Percentiles rank a stretch among this genome's conserved stretches.
Conservation (phyloP, 1,139 yeast genomes). For the Candida pseudocylindracea region DNA sequence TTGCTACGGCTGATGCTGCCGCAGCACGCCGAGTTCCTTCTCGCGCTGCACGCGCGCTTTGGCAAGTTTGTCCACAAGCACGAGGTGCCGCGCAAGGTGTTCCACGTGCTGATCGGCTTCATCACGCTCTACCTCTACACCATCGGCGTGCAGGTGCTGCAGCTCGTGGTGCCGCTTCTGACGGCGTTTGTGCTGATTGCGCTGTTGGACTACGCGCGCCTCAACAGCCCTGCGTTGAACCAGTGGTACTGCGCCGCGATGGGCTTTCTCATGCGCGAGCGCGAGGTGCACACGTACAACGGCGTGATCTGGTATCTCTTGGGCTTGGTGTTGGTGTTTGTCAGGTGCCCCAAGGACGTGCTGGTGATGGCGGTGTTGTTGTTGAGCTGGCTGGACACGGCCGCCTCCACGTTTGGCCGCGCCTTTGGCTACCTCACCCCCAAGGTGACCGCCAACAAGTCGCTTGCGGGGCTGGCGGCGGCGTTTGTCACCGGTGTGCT, state of each 20-base stretch:
- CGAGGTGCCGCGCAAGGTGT: slow-evolving; percentile 69
- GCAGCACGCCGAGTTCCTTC: too few relatives aligned
- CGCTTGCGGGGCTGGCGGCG: slow-evolving; percentile 76
- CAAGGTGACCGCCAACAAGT: slow-evolving; percentile 45
- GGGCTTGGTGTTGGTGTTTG: slow-evolving; percentile 55
- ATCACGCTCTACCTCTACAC: slow-evolving; percentile 56
- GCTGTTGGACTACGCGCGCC: slow-evolving; percentile 46
- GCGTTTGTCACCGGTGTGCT: slow-evolving; percentile 58
- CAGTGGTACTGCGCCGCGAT: slow-evolving; percentile 35
- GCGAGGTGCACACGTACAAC: slow-evolving; percentile 45
- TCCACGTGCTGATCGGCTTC: slow-evolving; percentile 79
- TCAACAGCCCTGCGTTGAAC: slow-evolving; percentile 39
- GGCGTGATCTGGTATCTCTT: slow-evolving; percentile 75
- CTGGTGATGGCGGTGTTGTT: slow-evolving; percentile 53
- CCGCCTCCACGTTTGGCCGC: slow-evolving; percentile 88
- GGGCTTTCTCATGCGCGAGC: slow-evolving; percentile 70
- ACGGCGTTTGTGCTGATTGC: slow-evolving; percentile 32
- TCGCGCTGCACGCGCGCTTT: too few relatives aligned
- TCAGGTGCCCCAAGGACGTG: slow-evolving; percentile 59
- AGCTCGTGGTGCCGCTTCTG: slow-evolving; percentile 36
- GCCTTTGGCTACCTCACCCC: slow-evolving; percentile 50
- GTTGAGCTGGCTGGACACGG: slow-evolving; percentile 93
- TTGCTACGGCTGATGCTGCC: too few relatives aligned
- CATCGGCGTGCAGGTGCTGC: slow-evolving; percentile 27
- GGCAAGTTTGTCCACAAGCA: slow-evolving; percentile 10